These are phyloP conservation scores for Adansonia gregorii DNA, from an alignment of 441 rosid species.

Conservation along the genomic window DNA sequence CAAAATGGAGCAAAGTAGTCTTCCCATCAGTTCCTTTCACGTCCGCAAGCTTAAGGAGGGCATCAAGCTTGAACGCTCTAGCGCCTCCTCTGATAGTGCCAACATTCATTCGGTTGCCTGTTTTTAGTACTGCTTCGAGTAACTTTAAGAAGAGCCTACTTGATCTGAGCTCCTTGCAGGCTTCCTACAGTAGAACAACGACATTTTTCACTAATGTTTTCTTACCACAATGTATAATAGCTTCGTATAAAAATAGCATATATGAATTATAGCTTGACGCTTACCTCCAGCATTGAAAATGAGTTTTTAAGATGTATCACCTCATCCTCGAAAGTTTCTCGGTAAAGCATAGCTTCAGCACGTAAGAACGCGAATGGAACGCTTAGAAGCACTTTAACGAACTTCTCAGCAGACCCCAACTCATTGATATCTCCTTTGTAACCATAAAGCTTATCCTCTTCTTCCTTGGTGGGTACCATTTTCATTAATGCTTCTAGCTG, in stretches of 20 bases:
- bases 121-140: constrained; percentile 90
- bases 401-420: constrained; percentile 82
- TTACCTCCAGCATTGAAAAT: constrained; percentile 91
- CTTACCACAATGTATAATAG: background rate
- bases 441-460: constrained; percentile 69
- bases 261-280: background rate
- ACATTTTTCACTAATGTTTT: background rate
- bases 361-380: constrained; percentile 74
- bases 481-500: constrained; percentile 86
- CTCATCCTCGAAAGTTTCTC: constrained; percentile 90
- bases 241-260: background rate
- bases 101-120: constrained; percentile 92
- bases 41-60: constrained; percentile 89
- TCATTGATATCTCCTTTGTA: constrained; percentile 74
- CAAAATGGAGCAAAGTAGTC: constrained; percentile 89
- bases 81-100: constrained; percentile 98
- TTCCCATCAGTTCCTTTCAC: constrained; percentile 92
- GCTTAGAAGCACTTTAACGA: constrained; percentile 56
- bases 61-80: constrained; percentile 88
- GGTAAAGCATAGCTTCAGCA: constrained; percentile 88
- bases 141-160: constrained; percentile 85
- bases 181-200: constrained; percentile 57
- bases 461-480: constrained; percentile 95
- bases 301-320: constrained; percentile 85
- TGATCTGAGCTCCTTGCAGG: constrained; percentile 94